Conservation (phyloP, 331 rosid genomes). For the Telfairia occidentalis region DNA sequence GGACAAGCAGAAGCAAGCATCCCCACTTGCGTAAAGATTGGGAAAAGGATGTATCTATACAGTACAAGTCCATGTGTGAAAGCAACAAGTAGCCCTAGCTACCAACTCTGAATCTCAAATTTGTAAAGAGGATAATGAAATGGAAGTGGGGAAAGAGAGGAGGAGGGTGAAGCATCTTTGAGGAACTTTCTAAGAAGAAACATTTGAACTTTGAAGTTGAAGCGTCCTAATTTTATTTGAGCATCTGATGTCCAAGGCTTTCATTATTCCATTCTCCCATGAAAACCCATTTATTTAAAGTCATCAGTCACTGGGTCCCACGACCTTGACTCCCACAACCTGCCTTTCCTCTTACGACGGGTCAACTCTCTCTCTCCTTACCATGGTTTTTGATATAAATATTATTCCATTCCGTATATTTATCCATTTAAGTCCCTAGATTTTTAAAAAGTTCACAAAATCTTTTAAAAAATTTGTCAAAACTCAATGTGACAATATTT, state of each 20-base stretch:
- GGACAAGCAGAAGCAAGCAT: neutral
- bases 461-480: no score
- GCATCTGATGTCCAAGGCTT: slow-evolving; percentile 1
- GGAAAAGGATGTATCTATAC: neutral
- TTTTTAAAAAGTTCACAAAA: no score
- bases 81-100: neutral
- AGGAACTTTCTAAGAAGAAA: neutral
- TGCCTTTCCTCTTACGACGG: neutral
- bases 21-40: neutral
- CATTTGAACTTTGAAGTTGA: slow-evolving; percentile 9
- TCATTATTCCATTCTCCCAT: neutral
- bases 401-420: no score
- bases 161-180: neutral
- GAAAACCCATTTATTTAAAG: neutral
- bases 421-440: no score
- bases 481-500: no score
- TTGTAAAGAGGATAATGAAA: neutral
- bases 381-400: no score
- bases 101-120: neutral
- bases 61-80: neutral
- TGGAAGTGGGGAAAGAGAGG: neutral
- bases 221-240: neutral
- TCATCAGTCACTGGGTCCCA: neutral
- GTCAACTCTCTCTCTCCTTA: slow-evolving; percentile 2
- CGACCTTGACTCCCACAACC: neutral